Evolutionary conservation across 2,329 filamentous ascomycete genomes (phyloP).

Genomic region (Exophiala spinifera): DNA sequence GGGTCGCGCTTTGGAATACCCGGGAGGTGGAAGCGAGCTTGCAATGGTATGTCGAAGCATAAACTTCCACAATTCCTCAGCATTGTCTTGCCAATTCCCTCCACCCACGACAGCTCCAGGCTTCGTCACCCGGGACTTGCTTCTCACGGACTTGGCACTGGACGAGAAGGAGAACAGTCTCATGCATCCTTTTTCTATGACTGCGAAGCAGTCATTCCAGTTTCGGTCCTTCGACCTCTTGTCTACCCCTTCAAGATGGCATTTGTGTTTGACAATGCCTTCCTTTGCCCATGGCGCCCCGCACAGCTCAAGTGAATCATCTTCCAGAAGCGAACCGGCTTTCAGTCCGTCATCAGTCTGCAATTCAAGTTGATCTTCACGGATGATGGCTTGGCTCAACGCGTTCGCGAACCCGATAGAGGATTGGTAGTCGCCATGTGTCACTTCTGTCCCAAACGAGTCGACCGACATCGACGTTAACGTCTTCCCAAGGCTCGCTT

Average conservation of each 20-base stretch:
- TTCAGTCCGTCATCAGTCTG: constrained; percentile 60
- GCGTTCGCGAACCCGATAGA: constrained; percentile 97
- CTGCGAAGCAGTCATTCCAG: constrained; percentile 93
- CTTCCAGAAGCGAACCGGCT: constrained; percentile 71
- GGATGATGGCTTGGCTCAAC: constrained; percentile 91
- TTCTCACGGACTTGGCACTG: constrained; percentile 68
- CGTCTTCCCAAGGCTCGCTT: constrained; percentile 85
- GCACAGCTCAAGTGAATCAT: constrained; percentile 84
- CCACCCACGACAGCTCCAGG: constrained; percentile 76
- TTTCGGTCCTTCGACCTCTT: constrained; percentile 92
- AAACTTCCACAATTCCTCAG: constrained; percentile 83
- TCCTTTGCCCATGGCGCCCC: constrained; percentile 99
- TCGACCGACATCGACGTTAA: constrained; percentile 90
- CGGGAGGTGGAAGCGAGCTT: constrained; percentile 81
- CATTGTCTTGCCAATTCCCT: constrained; percentile 97
- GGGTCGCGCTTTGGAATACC: constrained; percentile 84
- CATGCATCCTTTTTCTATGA: constrained; percentile 91
- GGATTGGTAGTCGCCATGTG: constrained; percentile 75
- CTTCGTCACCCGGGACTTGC: constrained; percentile 57
- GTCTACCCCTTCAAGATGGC: constrained; percentile 85
- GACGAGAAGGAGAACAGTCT: constrained; percentile 88
- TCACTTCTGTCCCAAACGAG: constrained; percentile 72
- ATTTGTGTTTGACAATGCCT: constrained; percentile 92
- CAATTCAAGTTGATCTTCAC: constrained; percentile 67
- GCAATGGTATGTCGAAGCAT: constrained; percentile 87